Evolutionary conservation across 345 rosid genomes (phyloP).

Genomic region (Dovyalis caffra): DNA sequence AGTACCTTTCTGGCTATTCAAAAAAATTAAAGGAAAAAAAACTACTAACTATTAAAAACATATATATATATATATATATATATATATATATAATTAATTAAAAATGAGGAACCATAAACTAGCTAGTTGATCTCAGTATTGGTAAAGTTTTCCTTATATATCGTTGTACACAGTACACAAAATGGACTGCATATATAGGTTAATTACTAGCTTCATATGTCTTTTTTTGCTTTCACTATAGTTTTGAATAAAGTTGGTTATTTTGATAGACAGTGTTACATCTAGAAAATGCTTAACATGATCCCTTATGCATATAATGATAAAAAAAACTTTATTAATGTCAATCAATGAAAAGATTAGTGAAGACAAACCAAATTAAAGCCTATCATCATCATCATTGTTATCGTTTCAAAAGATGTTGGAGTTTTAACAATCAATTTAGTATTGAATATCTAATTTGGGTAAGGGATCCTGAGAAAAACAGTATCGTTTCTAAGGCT

Average conservation of each 20-base stretch:
- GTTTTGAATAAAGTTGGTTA: constrained; percentile 3
- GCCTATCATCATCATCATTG: background rate
- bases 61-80: no score
- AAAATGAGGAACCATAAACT: no score
- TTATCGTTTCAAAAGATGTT: background rate
- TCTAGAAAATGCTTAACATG: constrained; percentile 4
- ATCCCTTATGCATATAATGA: constrained; percentile 7
- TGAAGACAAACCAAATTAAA: background rate
- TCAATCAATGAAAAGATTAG: constrained; percentile 28
- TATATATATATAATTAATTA: no score
- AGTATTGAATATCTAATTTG: background rate
- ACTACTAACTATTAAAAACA: no score
- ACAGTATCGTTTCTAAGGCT: background rate
- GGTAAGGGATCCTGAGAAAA: background rate
- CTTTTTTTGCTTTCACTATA: constrained; percentile 5
- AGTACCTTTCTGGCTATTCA: no score
- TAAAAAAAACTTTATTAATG: constrained; percentile 26
- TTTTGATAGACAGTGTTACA: constrained; percentile 9
- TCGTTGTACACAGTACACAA: no score
- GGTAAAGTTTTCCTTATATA: no score
- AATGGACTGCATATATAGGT: no score
- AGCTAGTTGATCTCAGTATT: no score
- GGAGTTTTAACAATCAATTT: background rate
- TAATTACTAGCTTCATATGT: no score
- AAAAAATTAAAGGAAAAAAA: no score